Evolutionary conservation across 495 filamentous ascomycete species (phyloP).

Genomic region (Hyphodiscus hymeniophilus): DNA sequence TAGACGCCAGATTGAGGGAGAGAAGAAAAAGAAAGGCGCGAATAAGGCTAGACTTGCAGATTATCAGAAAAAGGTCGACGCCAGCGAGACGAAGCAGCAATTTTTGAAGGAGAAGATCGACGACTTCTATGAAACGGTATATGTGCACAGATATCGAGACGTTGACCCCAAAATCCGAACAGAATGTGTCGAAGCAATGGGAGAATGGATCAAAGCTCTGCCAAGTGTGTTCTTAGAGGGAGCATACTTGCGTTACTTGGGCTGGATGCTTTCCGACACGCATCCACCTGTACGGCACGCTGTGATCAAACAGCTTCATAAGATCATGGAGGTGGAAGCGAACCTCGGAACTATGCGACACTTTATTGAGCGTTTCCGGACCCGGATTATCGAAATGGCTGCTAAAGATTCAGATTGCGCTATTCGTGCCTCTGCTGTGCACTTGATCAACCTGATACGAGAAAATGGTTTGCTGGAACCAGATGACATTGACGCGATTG

Average conservation of each 20-base stretch:
- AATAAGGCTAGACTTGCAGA: constrained; percentile 65
- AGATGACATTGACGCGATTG: constrained; percentile 77
- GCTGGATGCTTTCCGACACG: constrained; percentile 85
- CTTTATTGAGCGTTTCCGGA: constrained; percentile 84
- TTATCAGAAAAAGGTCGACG: constrained; percentile 56
- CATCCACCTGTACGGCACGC: constrained; percentile 60
- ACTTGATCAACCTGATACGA: constrained; percentile 72
- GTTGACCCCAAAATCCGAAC: constrained; percentile 79
- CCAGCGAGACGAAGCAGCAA: constrained; percentile 56
- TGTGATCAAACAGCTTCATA: constrained; percentile 70
- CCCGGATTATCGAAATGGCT: constrained; percentile 89
- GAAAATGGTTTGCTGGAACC: constrained; percentile 83
- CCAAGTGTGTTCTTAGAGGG: constrained; percentile 83
- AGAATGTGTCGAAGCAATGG: constrained; percentile 76
- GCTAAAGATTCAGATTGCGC: constrained; percentile 67
- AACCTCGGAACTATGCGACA: constrained; percentile 70
- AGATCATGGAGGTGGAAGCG: constrained; percentile 55
- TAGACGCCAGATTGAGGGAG: constrained; percentile 68
- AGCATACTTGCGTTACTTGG: constrained; percentile 81
- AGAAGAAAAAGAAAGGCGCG: constrained; percentile 66
- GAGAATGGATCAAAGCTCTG: constrained; percentile 75
- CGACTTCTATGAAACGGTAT: constrained; percentile 81
- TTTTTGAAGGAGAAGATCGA: constrained; percentile 59
- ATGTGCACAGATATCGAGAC: constrained; percentile 91
- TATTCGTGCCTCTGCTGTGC: constrained; percentile 70